Conservation (phyloP, 2,329 filamentous ascomycete species). For the Penicillium sp. region DNA sequence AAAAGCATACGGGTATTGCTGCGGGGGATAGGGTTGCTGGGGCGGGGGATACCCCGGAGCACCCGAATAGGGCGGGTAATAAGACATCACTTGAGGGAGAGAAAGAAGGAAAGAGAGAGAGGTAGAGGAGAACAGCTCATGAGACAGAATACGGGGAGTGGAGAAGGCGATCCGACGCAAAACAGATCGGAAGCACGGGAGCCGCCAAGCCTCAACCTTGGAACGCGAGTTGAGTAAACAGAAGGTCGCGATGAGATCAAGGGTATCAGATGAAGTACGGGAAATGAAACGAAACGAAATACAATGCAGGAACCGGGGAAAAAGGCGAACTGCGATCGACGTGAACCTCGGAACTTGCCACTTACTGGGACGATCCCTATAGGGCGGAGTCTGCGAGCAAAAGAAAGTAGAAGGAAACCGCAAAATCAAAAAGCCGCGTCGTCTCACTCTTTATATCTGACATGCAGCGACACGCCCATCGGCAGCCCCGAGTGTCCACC, state of each 20-base stretch:
- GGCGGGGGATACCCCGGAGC: constrained; percentile 57
- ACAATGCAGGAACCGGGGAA: constrained; percentile 6
- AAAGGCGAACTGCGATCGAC: constrained; percentile 9
- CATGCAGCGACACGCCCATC: constrained; percentile 12
- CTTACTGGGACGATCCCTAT: constrained; percentile 11
- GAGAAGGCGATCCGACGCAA: constrained; percentile 21
- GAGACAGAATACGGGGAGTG: constrained; percentile 13
- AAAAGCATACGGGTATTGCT: constrained; percentile 39
- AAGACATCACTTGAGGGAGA: constrained; percentile 53
- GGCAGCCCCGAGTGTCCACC: constrained; percentile 11
- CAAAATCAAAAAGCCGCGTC: background rate
- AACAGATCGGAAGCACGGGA: constrained; percentile 21
- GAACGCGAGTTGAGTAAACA: background rate
- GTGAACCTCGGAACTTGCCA: constrained; percentile 4
- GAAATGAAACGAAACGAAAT: background rate
- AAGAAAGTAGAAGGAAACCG: background rate
- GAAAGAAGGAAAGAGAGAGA: constrained; percentile 11
- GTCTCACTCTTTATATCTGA: constrained; percentile 13
- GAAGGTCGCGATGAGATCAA: background rate
- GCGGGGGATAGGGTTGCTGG: constrained; percentile 40
- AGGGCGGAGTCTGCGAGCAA: constrained; percentile 4
- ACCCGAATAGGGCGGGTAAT: constrained; percentile 60
- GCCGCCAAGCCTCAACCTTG: constrained; percentile 15
- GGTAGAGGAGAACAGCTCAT: background rate
- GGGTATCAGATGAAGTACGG: background rate